Evolutionary conservation across 345 rosid species (phyloP).

Genomic region (Lenwebbia sp.): DNA sequence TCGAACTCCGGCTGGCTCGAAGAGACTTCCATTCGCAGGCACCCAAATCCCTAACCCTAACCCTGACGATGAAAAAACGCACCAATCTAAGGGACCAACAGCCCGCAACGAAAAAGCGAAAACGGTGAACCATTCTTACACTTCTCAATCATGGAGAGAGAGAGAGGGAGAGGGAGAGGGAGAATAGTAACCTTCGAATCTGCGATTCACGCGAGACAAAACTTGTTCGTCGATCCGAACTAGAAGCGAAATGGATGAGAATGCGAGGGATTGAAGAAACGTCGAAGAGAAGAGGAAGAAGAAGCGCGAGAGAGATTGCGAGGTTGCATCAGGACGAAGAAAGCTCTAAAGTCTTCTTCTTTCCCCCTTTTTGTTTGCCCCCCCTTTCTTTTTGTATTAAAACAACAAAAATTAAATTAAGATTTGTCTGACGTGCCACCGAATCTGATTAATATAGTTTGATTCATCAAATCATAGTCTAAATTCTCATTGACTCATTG

Average conservation of each 20-base stretch:
- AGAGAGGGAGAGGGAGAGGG: neutral
- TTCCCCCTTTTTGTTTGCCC: neutral
- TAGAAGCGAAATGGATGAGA: neutral
- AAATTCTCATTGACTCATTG: too few species aligned
- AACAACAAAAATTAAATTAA: neutral
- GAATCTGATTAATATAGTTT: neutral
- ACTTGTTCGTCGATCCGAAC: neutral
- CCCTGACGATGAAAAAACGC: neutral
- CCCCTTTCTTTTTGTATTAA: neutral
- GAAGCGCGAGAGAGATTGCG: neutral
- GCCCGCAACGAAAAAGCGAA: neutral
- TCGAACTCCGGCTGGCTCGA: slow-evolving; percentile 60
- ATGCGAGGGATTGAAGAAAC: neutral
- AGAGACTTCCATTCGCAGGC: slow-evolving; percentile 37
- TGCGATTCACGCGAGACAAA: neutral
- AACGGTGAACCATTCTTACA: neutral
- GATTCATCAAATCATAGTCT: neutral
- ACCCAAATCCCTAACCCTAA: neutral
- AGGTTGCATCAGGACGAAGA: slow-evolving; percentile 8
- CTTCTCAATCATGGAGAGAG: neutral
- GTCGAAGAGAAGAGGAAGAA: neutral
- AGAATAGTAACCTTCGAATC: neutral
- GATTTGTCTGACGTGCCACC: neutral
- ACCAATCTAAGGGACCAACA: neutral
- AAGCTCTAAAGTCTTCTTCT: slow-evolving; percentile 11